Evolutionary conservation across 1,284 basidiomycete species (phyloP).

Genomic region (Fomitiporia mediterranea): DNA sequence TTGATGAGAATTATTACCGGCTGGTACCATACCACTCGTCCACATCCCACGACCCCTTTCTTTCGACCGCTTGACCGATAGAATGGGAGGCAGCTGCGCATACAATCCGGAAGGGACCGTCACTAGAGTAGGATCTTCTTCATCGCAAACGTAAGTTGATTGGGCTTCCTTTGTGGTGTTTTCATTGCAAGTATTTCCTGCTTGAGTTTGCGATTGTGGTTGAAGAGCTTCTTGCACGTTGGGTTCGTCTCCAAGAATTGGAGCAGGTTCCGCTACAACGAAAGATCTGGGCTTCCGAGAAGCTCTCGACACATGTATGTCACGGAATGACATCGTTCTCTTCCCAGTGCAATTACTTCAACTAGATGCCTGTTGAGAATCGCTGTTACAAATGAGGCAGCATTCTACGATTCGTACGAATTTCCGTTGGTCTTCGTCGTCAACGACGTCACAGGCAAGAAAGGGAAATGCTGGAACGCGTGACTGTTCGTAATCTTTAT

Average conservation of each 20-base stretch:
- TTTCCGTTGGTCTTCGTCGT: not conserved
- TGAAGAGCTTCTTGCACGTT: not conserved
- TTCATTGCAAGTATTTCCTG: not conserved
- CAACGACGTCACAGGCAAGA: too few species aligned
- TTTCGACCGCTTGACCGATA: constrained; percentile 8
- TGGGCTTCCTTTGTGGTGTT: not conserved
- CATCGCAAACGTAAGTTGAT: too few species aligned
- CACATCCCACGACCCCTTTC: constrained; percentile 30
- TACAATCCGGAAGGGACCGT: constrained; percentile 5
- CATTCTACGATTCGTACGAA: not conserved
- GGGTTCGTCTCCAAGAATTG: not conserved
- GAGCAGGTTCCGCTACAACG: not conserved
- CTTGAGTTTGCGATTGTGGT: not conserved
- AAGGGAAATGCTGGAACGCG: not conserved
- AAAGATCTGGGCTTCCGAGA: constrained; percentile 14
- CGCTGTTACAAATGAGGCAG: not conserved
- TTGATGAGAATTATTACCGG: constrained; percentile 33
- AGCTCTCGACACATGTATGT: constrained; percentile 1
- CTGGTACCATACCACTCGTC: constrained; percentile 31
- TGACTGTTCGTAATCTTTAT: not conserved
- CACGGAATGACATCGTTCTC: constrained; percentile 13
- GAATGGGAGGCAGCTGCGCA: constrained; percentile 3
- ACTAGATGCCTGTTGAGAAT: not conserved
- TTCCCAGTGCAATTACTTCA: not conserved
- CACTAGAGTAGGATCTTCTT: not conserved